A percentile compares a stretch with the other conserved stretches of the same genome.
Evolutionary conservation across 768 basidiomycete genomes (phyloP).

Genomic region (Clavulina sp.): DNA sequence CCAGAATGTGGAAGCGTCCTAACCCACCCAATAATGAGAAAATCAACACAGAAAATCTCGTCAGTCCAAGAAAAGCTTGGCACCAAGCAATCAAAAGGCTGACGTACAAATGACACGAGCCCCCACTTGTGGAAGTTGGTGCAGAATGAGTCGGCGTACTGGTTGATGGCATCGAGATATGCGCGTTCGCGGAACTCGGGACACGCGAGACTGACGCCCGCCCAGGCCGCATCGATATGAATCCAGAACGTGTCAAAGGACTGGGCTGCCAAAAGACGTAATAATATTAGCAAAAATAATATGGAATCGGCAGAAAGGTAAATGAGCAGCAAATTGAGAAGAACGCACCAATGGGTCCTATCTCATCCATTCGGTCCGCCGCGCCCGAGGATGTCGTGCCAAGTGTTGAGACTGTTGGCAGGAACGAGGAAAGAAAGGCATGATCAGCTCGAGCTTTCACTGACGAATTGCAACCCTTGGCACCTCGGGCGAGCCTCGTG

Average conservation of each 20-base stretch:
- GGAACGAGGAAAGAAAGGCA: too few species aligned
- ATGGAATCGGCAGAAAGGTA: too few species aligned
- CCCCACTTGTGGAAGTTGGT: slow-evolving; percentile 96
- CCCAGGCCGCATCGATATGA: slow-evolving; percentile 86
- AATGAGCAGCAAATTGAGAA: too few species aligned
- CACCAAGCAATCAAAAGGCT: too few species aligned
- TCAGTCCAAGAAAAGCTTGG: background rate
- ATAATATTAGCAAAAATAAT: background rate
- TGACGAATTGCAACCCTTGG: too few species aligned
- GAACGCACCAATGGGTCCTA: slow-evolving; percentile 51
- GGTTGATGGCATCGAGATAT: slow-evolving; percentile 55
- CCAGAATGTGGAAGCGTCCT: slow-evolving; percentile 64
- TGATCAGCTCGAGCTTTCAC: too few species aligned
- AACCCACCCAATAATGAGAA: background rate
- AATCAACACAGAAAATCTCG: background rate
- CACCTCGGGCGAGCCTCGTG: background rate
- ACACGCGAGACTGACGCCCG: slow-evolving; percentile 62
- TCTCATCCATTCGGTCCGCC: slow-evolving; percentile 59
- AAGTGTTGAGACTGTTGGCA: slow-evolving; percentile 61
- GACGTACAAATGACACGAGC: too few species aligned
- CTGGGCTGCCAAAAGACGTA: slow-evolving; percentile 29
- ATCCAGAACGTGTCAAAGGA: slow-evolving; percentile 54
- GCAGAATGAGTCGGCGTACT: slow-evolving; percentile 60
- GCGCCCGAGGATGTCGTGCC: slow-evolving; percentile 86
- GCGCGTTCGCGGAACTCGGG: slow-evolving; percentile 54